These are phyloP conservation scores for Ophiobolus disseminans DNA, from an alignment of 2,329 filamentous ascomycete genomes.

Conservation along the genomic window DNA sequence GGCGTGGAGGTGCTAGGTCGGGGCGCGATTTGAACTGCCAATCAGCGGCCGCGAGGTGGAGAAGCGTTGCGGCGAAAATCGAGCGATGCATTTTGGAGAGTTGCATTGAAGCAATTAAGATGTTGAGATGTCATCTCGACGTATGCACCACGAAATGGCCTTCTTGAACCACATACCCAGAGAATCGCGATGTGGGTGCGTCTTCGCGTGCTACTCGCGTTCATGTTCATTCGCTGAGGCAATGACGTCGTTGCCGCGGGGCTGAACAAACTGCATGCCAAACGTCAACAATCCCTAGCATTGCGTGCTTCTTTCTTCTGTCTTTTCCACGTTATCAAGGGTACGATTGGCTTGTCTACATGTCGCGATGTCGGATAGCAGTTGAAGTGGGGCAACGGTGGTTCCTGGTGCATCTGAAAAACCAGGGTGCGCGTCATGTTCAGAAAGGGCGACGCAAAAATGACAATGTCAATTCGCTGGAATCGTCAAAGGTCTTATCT, in stretches of 20 bases:
- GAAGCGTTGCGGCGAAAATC: background rate
- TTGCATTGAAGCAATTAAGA: background rate
- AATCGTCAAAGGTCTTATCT: no score
- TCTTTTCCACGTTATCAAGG: background rate
- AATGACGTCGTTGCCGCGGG: slow-evolving; percentile 1
- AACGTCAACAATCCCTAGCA: slow-evolving; percentile 12
- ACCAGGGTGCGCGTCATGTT: background rate
- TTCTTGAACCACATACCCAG: no score
- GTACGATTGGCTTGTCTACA: background rate
- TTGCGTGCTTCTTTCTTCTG: slow-evolving; percentile 16
- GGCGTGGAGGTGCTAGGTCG: slow-evolving; percentile 56
- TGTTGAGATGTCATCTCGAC: background rate
- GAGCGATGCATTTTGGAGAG: background rate
- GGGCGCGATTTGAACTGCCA: slow-evolving; percentile 37
- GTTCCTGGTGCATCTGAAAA: slow-evolving; percentile 1
- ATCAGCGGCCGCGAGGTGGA: slow-evolving; percentile 22
- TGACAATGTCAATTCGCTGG: no score
- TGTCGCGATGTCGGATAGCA: background rate
- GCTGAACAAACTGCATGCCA: slow-evolving; percentile 2
- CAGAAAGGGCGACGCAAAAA: no score
- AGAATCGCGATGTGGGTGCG: background rate
- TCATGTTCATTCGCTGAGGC: background rate
- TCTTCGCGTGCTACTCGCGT: slow-evolving; percentile 3
- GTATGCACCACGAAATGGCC: no score
- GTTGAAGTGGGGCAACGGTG: slow-evolving; percentile 2